Percentiles rank a stretch among this genome's conserved stretches.
phyloP scores from a whole-genome alignment of 1,139 yeast species.

The Geotrichum reessii region DNA sequence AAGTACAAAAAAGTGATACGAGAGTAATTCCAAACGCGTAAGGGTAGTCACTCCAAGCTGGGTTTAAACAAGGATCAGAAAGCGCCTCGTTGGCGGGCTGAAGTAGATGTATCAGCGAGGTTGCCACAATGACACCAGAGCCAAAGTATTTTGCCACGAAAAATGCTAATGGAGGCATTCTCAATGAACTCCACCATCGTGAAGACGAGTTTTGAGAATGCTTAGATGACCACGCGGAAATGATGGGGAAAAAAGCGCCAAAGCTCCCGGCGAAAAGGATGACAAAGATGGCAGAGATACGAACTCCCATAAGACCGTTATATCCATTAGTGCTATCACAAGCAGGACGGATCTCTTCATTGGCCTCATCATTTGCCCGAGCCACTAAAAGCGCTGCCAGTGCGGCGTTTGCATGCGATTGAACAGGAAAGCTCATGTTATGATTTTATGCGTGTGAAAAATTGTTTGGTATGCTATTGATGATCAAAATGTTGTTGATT shows the following conservation, averaged over 20 bases:
- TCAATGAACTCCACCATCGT: conserved; percentile 20
- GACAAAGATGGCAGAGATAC: conserved; percentile 71
- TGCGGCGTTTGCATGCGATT: background rate
- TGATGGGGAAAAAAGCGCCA: conserved; percentile 44
- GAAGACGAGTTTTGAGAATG: background rate
- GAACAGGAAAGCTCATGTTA: background rate
- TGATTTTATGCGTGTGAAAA: background rate
- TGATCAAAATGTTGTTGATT: background rate
- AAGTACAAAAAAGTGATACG: conserved; percentile 37
- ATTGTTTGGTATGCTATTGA: background rate
- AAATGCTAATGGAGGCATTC: conserved; percentile 54
- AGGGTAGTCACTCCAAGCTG: conserved; percentile 51
- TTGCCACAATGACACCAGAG: conserved; percentile 86
- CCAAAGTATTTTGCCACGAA: conserved; percentile 79
- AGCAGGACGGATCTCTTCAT: conserved; percentile 4
- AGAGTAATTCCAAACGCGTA: conserved; percentile 59
- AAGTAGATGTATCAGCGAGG: conserved; percentile 78
- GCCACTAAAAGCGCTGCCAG: background rate
- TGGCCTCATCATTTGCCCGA: background rate
- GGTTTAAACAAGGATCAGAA: conserved; percentile 50
- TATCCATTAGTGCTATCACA: conserved; percentile 36
- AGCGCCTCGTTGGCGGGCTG: conserved; percentile 67
- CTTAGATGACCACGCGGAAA: conserved; percentile 27
- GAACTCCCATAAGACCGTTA: conserved; percentile 51
- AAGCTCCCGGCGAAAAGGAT: conserved; percentile 54